Percentiles rank a stretch among this genome's conserved stretches.
Evolutionary conservation across 2,329 filamentous ascomycete genomes (phyloP).

Genomic region (Davidsoniella virescens): DNA sequence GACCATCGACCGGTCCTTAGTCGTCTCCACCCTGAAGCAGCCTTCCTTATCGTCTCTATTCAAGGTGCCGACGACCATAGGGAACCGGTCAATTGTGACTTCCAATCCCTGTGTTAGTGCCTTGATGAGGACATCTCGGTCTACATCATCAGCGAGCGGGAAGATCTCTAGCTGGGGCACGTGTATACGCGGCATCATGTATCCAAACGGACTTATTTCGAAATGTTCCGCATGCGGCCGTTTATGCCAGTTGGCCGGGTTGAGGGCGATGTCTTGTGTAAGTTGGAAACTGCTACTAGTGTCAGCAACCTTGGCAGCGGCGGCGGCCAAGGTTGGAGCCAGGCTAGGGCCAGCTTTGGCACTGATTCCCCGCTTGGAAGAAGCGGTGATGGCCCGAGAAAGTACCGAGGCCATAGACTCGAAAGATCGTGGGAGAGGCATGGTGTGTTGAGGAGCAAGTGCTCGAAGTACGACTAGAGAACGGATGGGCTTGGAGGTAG

Average conservation of each 20-base stretch:
- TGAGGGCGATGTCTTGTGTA: not conserved
- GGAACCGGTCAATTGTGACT: not conserved
- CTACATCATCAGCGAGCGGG: not conserved
- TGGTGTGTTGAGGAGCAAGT: too few relatives aligned
- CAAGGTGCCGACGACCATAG: not conserved
- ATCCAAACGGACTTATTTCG: constrained; percentile 7
- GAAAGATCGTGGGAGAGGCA: too few relatives aligned
- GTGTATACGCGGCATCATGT: constrained; percentile 7
- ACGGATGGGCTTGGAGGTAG: too few relatives aligned
- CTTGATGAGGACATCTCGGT: not conserved
- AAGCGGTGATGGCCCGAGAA: too few relatives aligned
- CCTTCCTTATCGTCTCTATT: not conserved
- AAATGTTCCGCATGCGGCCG: constrained; percentile 1
- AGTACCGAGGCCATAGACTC: too few relatives aligned
- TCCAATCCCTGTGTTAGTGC: constrained; percentile 1
- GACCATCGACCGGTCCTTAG: not conserved
- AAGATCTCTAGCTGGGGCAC: constrained; percentile 3
- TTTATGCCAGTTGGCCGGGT: constrained; percentile 2
- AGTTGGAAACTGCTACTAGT: too few relatives aligned
- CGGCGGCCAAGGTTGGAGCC: too few relatives aligned
- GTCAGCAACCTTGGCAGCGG: too few relatives aligned
- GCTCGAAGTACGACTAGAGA: too few relatives aligned
- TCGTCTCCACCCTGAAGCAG: not conserved
- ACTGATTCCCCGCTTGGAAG: too few relatives aligned
- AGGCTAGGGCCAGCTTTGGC: too few relatives aligned